Percentiles rank a stretch among this genome's conserved stretches.
These are phyloP conservation scores for Aureobasidium sp. DNA, from an alignment of 2,329 filamentous ascomycete genomes.

Conservation along the genomic window DNA sequence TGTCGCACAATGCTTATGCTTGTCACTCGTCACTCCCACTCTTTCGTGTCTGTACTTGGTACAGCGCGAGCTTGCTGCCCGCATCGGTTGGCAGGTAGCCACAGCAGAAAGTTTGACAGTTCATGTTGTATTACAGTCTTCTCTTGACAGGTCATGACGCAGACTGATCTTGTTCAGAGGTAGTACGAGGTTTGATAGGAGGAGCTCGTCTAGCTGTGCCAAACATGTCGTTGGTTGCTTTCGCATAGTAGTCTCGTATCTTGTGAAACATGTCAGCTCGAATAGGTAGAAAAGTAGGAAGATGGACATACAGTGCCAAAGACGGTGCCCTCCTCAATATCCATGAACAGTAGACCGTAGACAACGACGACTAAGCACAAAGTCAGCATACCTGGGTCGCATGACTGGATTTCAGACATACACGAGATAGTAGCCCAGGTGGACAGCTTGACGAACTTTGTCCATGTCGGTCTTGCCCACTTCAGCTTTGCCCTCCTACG, in stretches of 20 bases:
- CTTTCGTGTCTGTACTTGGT: neutral
- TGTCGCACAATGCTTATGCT: neutral
- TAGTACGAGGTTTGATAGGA: neutral
- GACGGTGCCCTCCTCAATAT: slow-evolving; percentile 8
- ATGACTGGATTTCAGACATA: slow-evolving; percentile 31
- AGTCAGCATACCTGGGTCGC: neutral
- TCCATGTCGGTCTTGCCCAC: slow-evolving; percentile 56
- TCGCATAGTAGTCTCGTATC: slow-evolving; percentile 4
- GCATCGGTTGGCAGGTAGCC: neutral
- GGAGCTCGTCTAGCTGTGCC: neutral
- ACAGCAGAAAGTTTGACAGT: neutral
- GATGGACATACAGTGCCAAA: slow-evolving; percentile 10
- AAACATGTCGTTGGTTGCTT: slow-evolving; percentile 11
- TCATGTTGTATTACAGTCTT: neutral
- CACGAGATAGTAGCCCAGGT: slow-evolving; percentile 56
- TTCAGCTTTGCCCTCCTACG: slow-evolving; percentile 60
- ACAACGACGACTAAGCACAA: slow-evolving; percentile 9
- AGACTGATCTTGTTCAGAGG: neutral
- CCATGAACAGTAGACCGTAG: slow-evolving; percentile 15
- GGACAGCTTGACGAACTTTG: slow-evolving; percentile 56
- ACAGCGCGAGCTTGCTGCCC: neutral
- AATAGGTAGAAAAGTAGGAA: neutral
- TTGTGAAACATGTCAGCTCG: neutral
- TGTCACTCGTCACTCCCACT: neutral
- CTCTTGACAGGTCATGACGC: neutral